Evolutionary conservation across 2,329 filamentous ascomycete genomes (phyloP), one percentile per base, ranked within the genome.

Genomic region (Colletotrichum shisoi): DNA sequence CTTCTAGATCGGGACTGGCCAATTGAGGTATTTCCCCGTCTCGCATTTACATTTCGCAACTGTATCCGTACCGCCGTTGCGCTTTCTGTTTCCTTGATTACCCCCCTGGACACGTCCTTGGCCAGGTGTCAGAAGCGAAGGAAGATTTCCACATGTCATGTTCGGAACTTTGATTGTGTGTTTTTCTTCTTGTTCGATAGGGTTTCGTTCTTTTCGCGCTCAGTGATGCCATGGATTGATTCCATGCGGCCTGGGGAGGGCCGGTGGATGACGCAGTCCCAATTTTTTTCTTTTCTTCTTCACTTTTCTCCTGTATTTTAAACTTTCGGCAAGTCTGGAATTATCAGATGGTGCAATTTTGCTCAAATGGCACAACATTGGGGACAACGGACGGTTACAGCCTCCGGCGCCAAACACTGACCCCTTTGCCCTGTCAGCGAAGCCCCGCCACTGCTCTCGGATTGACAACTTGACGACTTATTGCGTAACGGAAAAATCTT

Each of bases 321-420:
- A 17, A 60, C 61, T 68, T 68, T 65, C 62, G 49, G 65, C 61
- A 64, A 61, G 61, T 64, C 49, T 42, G 46, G 48, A 19, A 48
- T 39, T 31, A 48, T 27, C 44, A 39, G 27, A 65, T 60, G 65
- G 60, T 60, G 54, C 49, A 54, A 56, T 60, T 49, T 31, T 46
- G 37, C 31, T 49, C 56, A 49, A 56, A 51, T 44, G 49, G 37
- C 48, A 58, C 60, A 54, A 27, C 65, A 59, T 40, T 45, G 42
- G 12, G n/a, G 15, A 21, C 54, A 37, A 57, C 40, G n/a, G 42
- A 63, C 60, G 34, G 31, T 37, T 31, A 34, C 31, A 34, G 31
- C 7, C 31, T 34, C 0, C 31, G 9, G 31, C 31, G 13, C 17
- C 60, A 46, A 34, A 57, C 42, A 48, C 40, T 24, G 27, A 12